Conservation (phyloP, 805 yeast genomes). For the Metschnikowia cubensis region DNA sequence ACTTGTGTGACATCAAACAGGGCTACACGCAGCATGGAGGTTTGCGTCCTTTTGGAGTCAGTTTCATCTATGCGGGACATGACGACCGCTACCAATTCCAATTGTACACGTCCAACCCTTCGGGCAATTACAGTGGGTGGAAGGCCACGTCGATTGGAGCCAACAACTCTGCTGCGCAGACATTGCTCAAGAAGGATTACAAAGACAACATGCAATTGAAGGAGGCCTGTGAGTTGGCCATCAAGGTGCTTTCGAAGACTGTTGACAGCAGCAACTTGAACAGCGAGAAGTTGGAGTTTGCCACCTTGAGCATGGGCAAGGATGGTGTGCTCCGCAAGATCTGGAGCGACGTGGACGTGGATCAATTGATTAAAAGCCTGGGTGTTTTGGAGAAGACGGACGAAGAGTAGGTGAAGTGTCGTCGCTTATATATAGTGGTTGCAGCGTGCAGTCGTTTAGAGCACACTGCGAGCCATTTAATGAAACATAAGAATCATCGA, state of each 20-base stretch:
- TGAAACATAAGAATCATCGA: background rate
- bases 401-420: conserved; percentile 13
- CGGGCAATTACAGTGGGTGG: conserved; percentile 98
- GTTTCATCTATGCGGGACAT: conserved; percentile 92
- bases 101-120: conserved; percentile 91
- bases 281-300: conserved; percentile 88
- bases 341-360: conserved; percentile 79
- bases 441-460: background rate
- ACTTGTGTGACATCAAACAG: conserved; percentile 89
- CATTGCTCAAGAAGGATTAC: conserved; percentile 90
- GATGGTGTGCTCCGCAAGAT: conserved; percentile 63
- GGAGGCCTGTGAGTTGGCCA: conserved; percentile 82
- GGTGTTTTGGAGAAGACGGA: conserved; percentile 54
- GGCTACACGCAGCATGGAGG: conserved; percentile 99
- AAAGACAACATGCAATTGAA: conserved; percentile 69
- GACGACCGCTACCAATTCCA: conserved; percentile 90
- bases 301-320: conserved; percentile 58
- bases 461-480: background rate
- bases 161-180: conserved; percentile 93
- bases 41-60: conserved; percentile 95
- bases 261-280: conserved; percentile 85
- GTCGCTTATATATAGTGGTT: background rate
- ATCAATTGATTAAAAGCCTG: conserved; percentile 61
- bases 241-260: conserved; percentile 89
- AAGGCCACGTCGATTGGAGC: conserved; percentile 97